A percentile compares a stretch with the other conserved stretches of the same genome.
Evolutionary conservation across 257 asterid genomes (phyloP).

Genomic region (Solanum rostratum): DNA sequence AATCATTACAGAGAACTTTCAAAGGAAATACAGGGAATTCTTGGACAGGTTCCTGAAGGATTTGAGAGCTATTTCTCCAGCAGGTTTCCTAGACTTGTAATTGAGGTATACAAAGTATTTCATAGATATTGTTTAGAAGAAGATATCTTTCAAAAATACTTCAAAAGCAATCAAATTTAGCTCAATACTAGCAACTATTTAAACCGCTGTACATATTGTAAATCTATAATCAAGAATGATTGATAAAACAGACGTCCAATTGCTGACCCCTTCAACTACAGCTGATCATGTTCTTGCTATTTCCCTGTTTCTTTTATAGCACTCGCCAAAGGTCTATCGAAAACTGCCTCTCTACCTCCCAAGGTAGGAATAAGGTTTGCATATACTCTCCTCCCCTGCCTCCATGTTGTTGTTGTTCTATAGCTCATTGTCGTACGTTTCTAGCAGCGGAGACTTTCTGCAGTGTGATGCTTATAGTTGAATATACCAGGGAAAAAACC

Average conservation of each 20-base stretch:
- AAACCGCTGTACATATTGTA: background rate
- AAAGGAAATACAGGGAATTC: slow-evolving; percentile 43
- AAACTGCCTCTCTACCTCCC: too few relatives aligned
- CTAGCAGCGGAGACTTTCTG: background rate
- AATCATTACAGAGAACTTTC: slow-evolving; percentile 83
- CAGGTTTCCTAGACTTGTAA: slow-evolving; percentile 59
- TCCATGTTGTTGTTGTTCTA: background rate
- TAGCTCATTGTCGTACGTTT: background rate
- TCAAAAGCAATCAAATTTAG: slow-evolving; percentile 23
- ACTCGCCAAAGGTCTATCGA: background rate
- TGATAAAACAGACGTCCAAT: background rate
- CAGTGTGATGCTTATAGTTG: background rate
- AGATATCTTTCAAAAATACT: slow-evolving; percentile 50
- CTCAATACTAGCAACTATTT: background rate
- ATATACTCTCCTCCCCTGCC: too few relatives aligned
- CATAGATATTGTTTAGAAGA: slow-evolving; percentile 42
- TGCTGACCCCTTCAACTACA: background rate
- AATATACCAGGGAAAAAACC: background rate
- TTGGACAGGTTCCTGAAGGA: slow-evolving; percentile 77
- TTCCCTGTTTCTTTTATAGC: background rate
- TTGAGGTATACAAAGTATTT: slow-evolving; percentile 53
- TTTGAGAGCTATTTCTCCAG: slow-evolving; percentile 59
- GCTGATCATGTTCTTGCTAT: background rate
- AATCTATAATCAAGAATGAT: background rate
- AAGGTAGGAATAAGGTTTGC: too few relatives aligned